A percentile compares a stretch with the other conserved stretches of the same genome.
phyloP scores from a whole-genome alignment of 2,329 filamentous ascomycete species.

The Aureobasidium pullulans region DNA sequence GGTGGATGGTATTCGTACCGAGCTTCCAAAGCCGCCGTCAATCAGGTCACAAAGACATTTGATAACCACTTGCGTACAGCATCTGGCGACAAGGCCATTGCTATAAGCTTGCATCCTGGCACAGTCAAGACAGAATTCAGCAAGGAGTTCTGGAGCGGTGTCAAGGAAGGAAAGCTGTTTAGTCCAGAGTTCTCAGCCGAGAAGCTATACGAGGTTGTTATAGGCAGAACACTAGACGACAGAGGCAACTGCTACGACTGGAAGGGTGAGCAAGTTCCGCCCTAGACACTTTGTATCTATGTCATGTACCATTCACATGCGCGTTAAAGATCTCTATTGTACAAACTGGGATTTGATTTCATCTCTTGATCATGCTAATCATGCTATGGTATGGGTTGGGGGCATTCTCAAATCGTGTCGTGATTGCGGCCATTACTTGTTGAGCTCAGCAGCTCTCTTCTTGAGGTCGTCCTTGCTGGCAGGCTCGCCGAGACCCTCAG shows the following conservation, averaged over 20 bases:
- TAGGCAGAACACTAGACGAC: constrained; percentile 38
- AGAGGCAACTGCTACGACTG: constrained; percentile 64
- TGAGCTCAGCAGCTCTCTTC: constrained; percentile 44
- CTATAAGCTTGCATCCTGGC: constrained; percentile 68
- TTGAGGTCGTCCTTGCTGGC: constrained; percentile 43
- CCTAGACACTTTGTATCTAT: constrained; percentile 29
- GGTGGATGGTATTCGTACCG: constrained; percentile 83
- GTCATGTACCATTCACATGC: background rate
- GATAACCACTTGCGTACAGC: constrained; percentile 57
- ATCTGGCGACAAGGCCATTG: constrained; percentile 56
- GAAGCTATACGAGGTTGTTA: constrained; percentile 55
- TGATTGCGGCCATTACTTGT: constrained; percentile 31
- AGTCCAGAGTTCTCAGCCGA: constrained; percentile 58
- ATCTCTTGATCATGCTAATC: constrained; percentile 4
- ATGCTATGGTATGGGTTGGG: constrained; percentile 1
- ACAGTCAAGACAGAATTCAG: constrained; percentile 72
- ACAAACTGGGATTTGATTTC: background rate
- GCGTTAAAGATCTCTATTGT: background rate
- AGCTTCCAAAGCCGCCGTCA: constrained; percentile 67
- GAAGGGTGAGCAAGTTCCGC: constrained; percentile 56
- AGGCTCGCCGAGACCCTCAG: constrained; percentile 37
- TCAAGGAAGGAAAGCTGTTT: constrained; percentile 57
- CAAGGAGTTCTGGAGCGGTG: constrained; percentile 61
- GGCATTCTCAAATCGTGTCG: background rate
- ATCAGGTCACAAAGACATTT: constrained; percentile 62